A percentile compares a stretch with the other conserved stretches of the same genome.
phyloP scores from a whole-genome alignment of 2,329 filamentous ascomycete species.

The Hirsutella thompsonii region DNA sequence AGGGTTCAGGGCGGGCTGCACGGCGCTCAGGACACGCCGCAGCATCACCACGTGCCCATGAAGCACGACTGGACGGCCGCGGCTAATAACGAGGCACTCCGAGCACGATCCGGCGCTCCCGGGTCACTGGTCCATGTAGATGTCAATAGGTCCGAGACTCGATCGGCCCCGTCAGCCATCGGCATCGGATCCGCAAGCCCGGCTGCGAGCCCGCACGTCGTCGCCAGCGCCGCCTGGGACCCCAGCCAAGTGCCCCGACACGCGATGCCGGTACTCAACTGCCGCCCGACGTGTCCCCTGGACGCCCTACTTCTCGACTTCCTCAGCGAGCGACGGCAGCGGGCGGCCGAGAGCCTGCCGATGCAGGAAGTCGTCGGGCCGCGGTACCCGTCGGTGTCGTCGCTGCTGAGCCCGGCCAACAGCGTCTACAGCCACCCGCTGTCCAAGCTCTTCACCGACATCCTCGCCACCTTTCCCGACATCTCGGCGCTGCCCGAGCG shows the following conservation, averaged over 20 bases:
- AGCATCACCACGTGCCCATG: constrained; percentile 33
- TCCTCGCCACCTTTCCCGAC: constrained; percentile 71
- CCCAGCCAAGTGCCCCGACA: constrained; percentile 9
- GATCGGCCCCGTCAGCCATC: too few relatives aligned
- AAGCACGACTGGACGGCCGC: constrained; percentile 33
- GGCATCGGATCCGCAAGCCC: too few relatives aligned
- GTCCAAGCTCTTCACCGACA: constrained; percentile 76
- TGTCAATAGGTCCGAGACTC: too few relatives aligned
- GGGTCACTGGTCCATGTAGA: too few relatives aligned
- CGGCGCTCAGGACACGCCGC: constrained; percentile 30
- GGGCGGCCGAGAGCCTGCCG: constrained; percentile 51
- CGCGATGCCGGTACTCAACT: constrained; percentile 39
- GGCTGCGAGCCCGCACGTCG: background rate
- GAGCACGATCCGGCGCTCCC: background rate
- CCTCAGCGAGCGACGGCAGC: constrained; percentile 53
- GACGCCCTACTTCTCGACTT: constrained; percentile 75
- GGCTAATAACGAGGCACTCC: background rate
- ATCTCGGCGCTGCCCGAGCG: constrained; percentile 69
- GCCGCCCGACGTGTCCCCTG: constrained; percentile 58
- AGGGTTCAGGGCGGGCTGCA: constrained; percentile 37
- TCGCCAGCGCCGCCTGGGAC: constrained; percentile 4
- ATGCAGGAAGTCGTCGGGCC: constrained; percentile 59
- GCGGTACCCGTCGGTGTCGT: constrained; percentile 66
- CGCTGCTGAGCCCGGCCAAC: constrained; percentile 59
- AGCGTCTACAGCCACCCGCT: constrained; percentile 57